Percentiles rank a stretch among this genome's conserved stretches.
Evolutionary conservation across 805 yeast species (phyloP).

Genomic region (Candida alai): DNA sequence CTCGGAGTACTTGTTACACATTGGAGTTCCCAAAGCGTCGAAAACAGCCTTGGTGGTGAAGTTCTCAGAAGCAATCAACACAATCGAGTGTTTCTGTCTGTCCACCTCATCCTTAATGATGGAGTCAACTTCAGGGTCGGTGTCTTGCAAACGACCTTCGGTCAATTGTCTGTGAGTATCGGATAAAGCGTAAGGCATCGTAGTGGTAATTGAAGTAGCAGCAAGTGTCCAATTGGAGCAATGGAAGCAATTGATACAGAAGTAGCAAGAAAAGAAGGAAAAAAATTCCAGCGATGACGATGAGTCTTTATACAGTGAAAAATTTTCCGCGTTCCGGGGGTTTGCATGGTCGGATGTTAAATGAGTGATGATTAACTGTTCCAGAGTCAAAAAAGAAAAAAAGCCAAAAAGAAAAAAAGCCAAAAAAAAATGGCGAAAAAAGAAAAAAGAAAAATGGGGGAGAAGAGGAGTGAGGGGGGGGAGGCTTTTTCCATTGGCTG

Average conservation of each 20-base stretch:
- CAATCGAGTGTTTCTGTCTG: constrained; percentile 89
- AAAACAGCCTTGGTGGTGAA: constrained; percentile 94
- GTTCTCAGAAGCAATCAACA: constrained; percentile 92
- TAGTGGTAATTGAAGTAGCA: not conserved
- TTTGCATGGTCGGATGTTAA: too few relatives aligned
- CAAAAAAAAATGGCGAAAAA: too few relatives aligned
- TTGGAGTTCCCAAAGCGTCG: constrained; percentile 91
- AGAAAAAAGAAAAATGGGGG: too few relatives aligned
- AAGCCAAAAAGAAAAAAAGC: too few relatives aligned
- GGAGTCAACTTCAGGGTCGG: constrained; percentile 81
- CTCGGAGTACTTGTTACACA: constrained; percentile 97
- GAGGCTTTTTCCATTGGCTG: too few relatives aligned
- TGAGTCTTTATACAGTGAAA: not conserved
- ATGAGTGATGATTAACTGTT: too few relatives aligned
- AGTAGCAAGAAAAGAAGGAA: not conserved
- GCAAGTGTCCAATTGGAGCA: not conserved
- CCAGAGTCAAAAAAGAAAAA: too few relatives aligned
- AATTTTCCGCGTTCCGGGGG: too few relatives aligned
- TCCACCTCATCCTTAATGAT: constrained; percentile 72
- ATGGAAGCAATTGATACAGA: not conserved
- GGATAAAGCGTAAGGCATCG: constrained; percentile 13
- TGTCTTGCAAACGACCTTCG: constrained; percentile 59
- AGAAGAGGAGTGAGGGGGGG: too few relatives aligned
- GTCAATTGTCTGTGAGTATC: constrained; percentile 46
- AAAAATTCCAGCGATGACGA: not conserved